A percentile compares a stretch with the other conserved stretches of the same genome.
Evolutionary conservation across 164 flowering plant genomes (phyloP).

Genomic region (Umbilicus rupestris): DNA sequence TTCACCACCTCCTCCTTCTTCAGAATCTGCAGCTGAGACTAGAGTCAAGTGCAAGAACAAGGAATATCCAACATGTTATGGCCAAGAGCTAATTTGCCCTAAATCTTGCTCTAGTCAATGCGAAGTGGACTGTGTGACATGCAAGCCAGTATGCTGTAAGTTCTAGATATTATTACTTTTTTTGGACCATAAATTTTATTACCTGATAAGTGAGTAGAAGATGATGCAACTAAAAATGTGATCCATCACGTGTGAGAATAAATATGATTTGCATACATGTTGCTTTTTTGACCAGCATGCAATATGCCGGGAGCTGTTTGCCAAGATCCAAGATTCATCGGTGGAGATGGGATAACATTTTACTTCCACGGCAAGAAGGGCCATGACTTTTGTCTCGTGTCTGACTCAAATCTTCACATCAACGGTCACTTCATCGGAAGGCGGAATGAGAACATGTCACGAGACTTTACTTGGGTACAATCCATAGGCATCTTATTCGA

Average conservation of each 20-base stretch:
- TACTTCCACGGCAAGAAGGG: conserved; percentile 50
- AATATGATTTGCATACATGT: not conserved
- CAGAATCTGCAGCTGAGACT: not conserved
- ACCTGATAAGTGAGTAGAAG: too few species aligned
- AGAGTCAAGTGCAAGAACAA: conserved; percentile 24
- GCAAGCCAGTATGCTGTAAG: conserved; percentile 55
- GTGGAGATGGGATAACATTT: conserved; percentile 45
- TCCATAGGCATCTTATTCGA: conserved; percentile 38
- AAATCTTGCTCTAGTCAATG: conserved; percentile 27
- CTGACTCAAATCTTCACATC: conserved; percentile 47
- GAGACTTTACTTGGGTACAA: conserved; percentile 68
- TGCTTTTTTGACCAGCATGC: conserved; percentile 22
- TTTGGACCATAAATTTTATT: not conserved
- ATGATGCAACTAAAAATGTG: too few species aligned
- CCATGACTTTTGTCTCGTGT: conserved; percentile 34
- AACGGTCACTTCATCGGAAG: conserved; percentile 50
- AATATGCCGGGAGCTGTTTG: conserved; percentile 42
- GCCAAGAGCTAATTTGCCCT: conserved; percentile 26
- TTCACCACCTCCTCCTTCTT: conserved; percentile 4
- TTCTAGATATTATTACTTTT: not conserved
- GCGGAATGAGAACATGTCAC: conserved; percentile 25
- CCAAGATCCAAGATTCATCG: conserved; percentile 48
- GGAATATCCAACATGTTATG: conserved; percentile 23
- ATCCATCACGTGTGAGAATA: not conserved
- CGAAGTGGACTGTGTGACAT: conserved; percentile 36